These are phyloP conservation scores for Lipomyces spencermartinsiae DNA, from an alignment of 805 yeast species.

Conservation along the genomic window DNA sequence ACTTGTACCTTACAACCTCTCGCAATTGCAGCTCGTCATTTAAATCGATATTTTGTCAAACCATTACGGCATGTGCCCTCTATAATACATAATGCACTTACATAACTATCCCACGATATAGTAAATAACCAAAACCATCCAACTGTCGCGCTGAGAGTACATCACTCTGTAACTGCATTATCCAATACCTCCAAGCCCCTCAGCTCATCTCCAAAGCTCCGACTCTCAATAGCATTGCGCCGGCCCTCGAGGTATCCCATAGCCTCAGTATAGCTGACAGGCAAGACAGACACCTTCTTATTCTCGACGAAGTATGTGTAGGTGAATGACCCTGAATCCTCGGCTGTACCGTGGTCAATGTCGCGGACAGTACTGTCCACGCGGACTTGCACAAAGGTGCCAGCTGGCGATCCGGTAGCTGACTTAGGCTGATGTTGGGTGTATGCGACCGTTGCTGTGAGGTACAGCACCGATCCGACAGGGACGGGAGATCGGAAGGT, in stretches of 20 bases:
- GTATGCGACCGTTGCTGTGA: slow-evolving; percentile 83
- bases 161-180: slow-evolving; percentile 11
- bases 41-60: too few species aligned
- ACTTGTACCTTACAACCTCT: not conserved
- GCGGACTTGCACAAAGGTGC: slow-evolving; percentile 86
- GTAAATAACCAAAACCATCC: not conserved
- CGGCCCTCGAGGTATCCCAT: slow-evolving; percentile 89
- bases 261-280: slow-evolving; percentile 90
- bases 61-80: too few species aligned
- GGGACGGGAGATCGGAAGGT: slow-evolving; percentile 95
- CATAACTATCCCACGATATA: not conserved
- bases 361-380: slow-evolving; percentile 82
- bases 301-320: slow-evolving; percentile 78
- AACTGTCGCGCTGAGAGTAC: not conserved
- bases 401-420: slow-evolving; percentile 46
- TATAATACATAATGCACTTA: not conserved
- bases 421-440: slow-evolving; percentile 51
- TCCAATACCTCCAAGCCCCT: slow-evolving; percentile 17
- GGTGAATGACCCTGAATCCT: slow-evolving; percentile 84
- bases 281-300: slow-evolving; percentile 70
- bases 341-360: slow-evolving; percentile 64
- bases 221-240: slow-evolving; percentile 72
- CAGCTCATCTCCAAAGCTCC: slow-evolving; percentile 28
- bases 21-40: too few species aligned
- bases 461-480: slow-evolving; percentile 85